Base-by-base conservation (phyloP, 2,329 filamentous ascomycete species). In the Orbilia brochopaga region DNA sequence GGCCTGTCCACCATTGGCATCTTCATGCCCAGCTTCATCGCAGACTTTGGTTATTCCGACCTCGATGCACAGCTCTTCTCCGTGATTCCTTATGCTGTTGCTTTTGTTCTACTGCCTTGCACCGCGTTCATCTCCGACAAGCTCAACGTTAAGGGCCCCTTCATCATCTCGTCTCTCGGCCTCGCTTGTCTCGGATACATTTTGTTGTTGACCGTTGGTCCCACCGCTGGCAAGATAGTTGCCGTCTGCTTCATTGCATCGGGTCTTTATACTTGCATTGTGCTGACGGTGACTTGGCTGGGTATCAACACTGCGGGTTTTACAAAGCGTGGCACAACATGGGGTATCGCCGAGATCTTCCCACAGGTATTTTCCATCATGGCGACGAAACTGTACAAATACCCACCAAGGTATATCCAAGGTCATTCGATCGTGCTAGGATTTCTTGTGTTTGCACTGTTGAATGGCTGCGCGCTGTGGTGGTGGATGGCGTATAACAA, bases 311-410 rank as follows among this genome's bases (percentile, higher is more conserved):
- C 60, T 13, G 60, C 50, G 11, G 60, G 60, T 1, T 64, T 64
- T 27, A 64, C 60, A 10, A 64, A 69, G 52, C 64, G 64, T 52
- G 64, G 57, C 11, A 55, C 57, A 42, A 64, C 60, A n/a, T 64
- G 60, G 60, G 60, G 60, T 50, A n/a, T 64, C 1, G 37, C 37
- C 2, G 60, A 64, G 27, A 52, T 64, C 8, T 64, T 64, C 42
- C 50, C 60, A 24, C 60, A 64, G 35, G 60, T 64, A 17, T 64
- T 64, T 23, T 35, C 35, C n/a, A 64, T 64, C 51, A 64, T 64
- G 60, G 60, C n/a, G 24, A 64, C 60, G 17, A 64, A 50, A 19
- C 42, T 64, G 2, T 64, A 64, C 23, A 64, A 64, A 27, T 51
- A 56, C 21, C 60, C 60, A 6, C 60, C 60, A 10, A 21, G 60